These are phyloP conservation scores for Mucor mucedo DNA, from an alignment of 371 early-diverging fungal species.

Conservation along the genomic window DNA sequence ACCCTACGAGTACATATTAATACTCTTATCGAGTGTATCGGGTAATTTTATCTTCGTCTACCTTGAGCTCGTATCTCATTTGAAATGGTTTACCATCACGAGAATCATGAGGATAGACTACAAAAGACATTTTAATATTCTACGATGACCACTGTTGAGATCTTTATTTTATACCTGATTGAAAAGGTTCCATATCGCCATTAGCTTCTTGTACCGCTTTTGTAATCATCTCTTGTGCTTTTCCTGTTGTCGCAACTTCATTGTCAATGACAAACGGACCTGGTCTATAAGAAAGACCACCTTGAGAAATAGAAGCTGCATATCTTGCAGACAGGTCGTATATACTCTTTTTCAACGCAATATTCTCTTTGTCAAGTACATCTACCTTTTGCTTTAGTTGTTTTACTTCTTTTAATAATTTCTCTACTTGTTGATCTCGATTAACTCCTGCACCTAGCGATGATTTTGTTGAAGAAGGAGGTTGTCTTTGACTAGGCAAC, in stretches of 20 bases:
- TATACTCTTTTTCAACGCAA: conserved; percentile 81
- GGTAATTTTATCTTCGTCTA: conserved; percentile 13
- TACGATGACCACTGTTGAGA: too few species aligned
- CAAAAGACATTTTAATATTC: not conserved
- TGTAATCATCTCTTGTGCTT: conserved; percentile 53
- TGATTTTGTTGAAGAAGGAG: conserved; percentile 21
- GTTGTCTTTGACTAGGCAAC: conserved; percentile 41
- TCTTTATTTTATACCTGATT: conserved; percentile 26
- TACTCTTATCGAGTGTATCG: not conserved
- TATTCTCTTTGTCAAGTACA: conserved; percentile 82
- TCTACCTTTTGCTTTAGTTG: conserved; percentile 81
- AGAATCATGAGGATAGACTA: conserved; percentile 38
- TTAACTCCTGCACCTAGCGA: conserved; percentile 35
- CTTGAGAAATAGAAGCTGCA: conserved; percentile 62
- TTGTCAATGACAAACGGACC: conserved; percentile 53
- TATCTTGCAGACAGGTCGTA: conserved; percentile 83
- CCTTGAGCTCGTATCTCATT: conserved; percentile 56
- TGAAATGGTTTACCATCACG: conserved; percentile 58
- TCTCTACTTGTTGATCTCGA: conserved; percentile 63
- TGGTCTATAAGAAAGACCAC: conserved; percentile 38
- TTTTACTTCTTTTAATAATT: conserved; percentile 72
- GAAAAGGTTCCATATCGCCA: conserved; percentile 45
- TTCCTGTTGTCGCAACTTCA: conserved; percentile 34
- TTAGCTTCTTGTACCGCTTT: conserved; percentile 55
- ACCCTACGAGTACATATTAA: conserved; percentile 52